Base-by-base conservation (phyloP, 23 red algal species). In the Gracilaria gracilis region DNA sequence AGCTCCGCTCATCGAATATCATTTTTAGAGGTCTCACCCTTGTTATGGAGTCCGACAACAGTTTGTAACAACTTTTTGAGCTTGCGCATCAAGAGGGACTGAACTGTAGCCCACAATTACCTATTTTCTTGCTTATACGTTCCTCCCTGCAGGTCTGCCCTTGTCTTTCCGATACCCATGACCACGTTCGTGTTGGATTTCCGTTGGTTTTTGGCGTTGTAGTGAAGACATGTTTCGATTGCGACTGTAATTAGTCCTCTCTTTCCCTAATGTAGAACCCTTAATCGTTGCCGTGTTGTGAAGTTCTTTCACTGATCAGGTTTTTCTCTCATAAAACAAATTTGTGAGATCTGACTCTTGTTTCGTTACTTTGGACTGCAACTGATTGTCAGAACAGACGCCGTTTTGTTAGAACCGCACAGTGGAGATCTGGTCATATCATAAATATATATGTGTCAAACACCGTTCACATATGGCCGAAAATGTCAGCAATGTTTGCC, bases 21-120 rank as follows among this genome's bases (percentile, higher is more conserved):
- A 28, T 33, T 65, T 65, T 65, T 59, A 20, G n/a, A 20, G 7
- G 55, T 59, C 55, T 59, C 55, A 20, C 7, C 66, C 6, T 71
- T 71, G 42, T n/a, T 46, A 46, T 11, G 12, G 9, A 36, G 28
- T 39, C 28, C 35, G 31, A 37, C 66, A 36, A 71, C 66, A 39
- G 15, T 19, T 71, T 9, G 31, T 36, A 39, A 37, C 31, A 40
- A 23, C 69, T 75, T 75, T 36, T 75, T 46, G 69, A 27, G 35
- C 69, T 75, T 40, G 69, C 69, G 69, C 66, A 71, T 71, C 5
- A 71, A 71, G 31, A 36, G 66, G 66, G 66, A 25, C 6, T 71
- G 15, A 25, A 2, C 66, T 71, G 42, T 39, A 24, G 35, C 66
- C 27, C 15, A 24, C 35, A 5, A 39, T 17, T 71, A 37, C n/a